A percentile compares a stretch with the other conserved stretches of the same genome.
These are phyloP conservation scores for Aspergillus sp. DNA, from an alignment of 2,329 filamentous ascomycete genomes.

Conservation along the genomic window DNA sequence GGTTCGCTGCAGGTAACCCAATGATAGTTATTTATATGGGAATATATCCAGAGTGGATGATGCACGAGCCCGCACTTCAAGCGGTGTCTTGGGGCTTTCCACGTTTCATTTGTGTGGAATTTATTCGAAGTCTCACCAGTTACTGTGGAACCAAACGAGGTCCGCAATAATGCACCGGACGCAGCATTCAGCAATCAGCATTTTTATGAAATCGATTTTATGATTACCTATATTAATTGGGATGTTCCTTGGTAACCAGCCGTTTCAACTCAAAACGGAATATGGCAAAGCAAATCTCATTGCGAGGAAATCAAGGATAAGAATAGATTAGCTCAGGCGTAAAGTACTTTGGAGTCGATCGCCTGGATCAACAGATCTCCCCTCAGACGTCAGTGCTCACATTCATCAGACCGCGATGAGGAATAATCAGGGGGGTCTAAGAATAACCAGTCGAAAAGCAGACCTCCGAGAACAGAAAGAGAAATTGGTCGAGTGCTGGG, in stretches of 20 bases:
- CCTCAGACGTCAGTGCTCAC: background rate
- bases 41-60: background rate
- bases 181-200: background rate
- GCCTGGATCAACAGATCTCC: conserved; percentile 2
- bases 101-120: conserved; percentile 11
- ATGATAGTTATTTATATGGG: background rate
- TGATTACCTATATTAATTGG: background rate
- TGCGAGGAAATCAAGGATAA: background rate
- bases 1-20: background rate
- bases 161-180: conserved; percentile 1
- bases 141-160: conserved; percentile 8
- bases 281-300: background rate
- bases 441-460: background rate
- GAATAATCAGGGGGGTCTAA: background rate
- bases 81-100: conserved; percentile 6
- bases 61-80: background rate
- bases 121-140: background rate
- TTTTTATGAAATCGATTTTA: background rate
- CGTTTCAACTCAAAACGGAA: background rate
- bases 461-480: background rate
- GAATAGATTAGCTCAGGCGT: conserved; percentile 1
- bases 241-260: background rate
- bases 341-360: background rate
- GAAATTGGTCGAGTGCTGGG: background rate
- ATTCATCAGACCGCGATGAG: background rate